phyloP scores from a whole-genome alignment of 768 basidiomycete species.

The Boletus subparvulus region DNA sequence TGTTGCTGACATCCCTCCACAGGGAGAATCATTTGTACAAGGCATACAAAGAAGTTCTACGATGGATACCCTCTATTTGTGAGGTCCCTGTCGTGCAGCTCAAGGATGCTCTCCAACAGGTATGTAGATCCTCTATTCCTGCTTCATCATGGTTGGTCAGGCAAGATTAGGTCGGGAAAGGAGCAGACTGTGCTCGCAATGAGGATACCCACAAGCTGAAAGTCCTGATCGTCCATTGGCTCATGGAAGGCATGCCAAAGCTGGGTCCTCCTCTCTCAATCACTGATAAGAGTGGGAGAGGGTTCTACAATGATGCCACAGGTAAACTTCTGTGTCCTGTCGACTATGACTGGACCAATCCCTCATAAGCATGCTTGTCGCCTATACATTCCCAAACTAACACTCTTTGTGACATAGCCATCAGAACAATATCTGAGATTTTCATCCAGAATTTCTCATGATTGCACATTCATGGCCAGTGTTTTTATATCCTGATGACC shows the following conservation, averaged over 20 bases:
- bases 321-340: neutral
- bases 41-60: neutral
- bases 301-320: too few species aligned
- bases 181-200: neutral
- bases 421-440: neutral
- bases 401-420: neutral
- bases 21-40: neutral
- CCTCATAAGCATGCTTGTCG: neutral
- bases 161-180: neutral
- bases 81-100: neutral
- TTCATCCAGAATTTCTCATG: neutral
- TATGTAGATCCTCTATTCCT: neutral
- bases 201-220: conserved; percentile 2
- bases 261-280: neutral
- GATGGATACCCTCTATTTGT: neutral
- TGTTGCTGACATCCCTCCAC: neutral
- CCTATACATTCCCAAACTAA: neutral
- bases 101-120: neutral
- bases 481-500: neutral
- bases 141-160: neutral
- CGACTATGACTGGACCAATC: neutral
- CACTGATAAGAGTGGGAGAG: neutral
- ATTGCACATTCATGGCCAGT: neutral
- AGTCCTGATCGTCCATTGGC: neutral
- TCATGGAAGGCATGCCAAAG: neutral